Percentiles rank a stretch among this genome's conserved stretches.
Conservation (phyloP, 31 red algal genomes). For the Odonthalia washingtoniensis region DNA sequence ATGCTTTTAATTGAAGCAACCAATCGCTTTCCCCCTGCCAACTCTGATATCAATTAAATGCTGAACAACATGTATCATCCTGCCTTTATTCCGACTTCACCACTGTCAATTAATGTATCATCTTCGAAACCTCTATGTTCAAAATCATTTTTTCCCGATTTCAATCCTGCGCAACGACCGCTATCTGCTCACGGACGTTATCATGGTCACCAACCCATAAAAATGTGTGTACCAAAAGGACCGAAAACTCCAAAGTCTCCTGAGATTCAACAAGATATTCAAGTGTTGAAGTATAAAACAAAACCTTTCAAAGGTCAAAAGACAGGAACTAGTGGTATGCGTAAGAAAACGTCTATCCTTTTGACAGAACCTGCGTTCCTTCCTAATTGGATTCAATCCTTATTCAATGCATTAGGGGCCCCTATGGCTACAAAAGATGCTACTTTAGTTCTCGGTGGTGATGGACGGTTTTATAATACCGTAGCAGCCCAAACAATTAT, state of each 20-base stretch:
- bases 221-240: no score
- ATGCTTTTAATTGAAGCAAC: no score
- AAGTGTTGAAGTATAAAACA: slow-evolving; percentile 43
- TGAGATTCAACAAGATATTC: not conserved
- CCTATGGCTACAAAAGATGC: not conserved
- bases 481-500: slow-evolving; percentile 85
- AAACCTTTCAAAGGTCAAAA: slow-evolving; percentile 92
- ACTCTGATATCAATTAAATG: no score
- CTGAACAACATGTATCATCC: no score
- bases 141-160: no score
- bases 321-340: slow-evolving; percentile 94
- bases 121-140: no score
- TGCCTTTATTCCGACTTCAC: no score
- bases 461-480: slow-evolving; percentile 94
- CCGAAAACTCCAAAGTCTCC: not conserved
- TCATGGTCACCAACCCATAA: no score
- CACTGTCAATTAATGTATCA: no score
- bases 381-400: slow-evolving; percentile 94
- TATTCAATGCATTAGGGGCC: slow-evolving; percentile 56
- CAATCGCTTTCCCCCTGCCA: no score
- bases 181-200: no score
- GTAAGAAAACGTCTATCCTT: slow-evolving; percentile 90
- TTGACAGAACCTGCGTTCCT: slow-evolving; percentile 83
- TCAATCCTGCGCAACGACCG: no score
- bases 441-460: slow-evolving; percentile 84